These are phyloP conservation scores for Teunomyces atbi DNA, from an alignment of 805 yeast genomes.

Conservation along the genomic window DNA sequence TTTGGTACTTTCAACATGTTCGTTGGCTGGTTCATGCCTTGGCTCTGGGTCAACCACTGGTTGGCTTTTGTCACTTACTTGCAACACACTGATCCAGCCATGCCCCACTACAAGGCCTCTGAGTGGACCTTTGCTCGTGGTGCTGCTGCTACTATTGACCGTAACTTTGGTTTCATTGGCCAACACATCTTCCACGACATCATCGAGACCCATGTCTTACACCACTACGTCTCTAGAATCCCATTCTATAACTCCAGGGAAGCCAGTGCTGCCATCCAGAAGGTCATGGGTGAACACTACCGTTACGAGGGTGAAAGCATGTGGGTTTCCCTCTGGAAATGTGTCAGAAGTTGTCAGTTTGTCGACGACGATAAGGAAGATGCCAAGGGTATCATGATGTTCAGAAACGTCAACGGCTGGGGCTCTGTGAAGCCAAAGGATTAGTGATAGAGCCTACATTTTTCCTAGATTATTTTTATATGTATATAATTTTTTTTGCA, in stretches of 20 bases:
- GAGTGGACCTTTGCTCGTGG: conserved; percentile 89
- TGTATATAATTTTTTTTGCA: neutral
- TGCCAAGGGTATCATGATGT: conserved; percentile 69
- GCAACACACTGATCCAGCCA: conserved; percentile 76
- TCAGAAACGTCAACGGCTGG: conserved; percentile 61
- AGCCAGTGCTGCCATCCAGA: conserved; percentile 73
- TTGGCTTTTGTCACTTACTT: conserved; percentile 80
- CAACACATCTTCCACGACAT: conserved; percentile 80
- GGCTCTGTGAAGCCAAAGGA: conserved; percentile 27
- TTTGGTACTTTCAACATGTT: conserved; percentile 64
- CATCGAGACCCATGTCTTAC: conserved; percentile 87
- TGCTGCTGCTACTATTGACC: conserved; percentile 85
- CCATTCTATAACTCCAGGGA: conserved; percentile 87
- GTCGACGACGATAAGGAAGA: conserved; percentile 74
- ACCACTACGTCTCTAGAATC: conserved; percentile 78
- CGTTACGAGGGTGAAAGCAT: conserved; percentile 65
- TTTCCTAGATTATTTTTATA: neutral
- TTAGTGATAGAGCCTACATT: conserved; percentile 4
- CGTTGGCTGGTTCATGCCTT: conserved; percentile 75
- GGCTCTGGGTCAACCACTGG: conserved; percentile 85
- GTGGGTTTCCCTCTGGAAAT: conserved; percentile 65
- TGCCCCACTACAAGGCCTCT: conserved; percentile 75
- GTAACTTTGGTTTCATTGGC: conserved; percentile 81
- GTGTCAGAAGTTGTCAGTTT: conserved; percentile 65
- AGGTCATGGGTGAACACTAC: conserved; percentile 84